Percentiles rank a stretch among this genome's conserved stretches.
phyloP scores from a whole-genome alignment of 2,329 filamentous ascomycete genomes.

The Cercospora sp. region DNA sequence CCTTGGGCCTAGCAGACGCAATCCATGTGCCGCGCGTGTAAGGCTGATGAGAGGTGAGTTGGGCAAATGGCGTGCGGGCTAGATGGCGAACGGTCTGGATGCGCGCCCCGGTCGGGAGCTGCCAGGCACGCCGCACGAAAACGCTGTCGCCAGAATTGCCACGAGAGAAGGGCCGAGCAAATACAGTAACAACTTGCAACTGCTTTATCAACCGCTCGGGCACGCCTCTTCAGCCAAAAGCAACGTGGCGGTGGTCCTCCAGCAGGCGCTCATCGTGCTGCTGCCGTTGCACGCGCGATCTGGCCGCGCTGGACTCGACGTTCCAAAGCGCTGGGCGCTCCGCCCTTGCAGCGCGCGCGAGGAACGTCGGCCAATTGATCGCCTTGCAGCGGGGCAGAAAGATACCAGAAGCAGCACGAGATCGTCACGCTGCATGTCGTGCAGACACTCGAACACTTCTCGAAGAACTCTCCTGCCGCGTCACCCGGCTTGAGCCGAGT shows the following conservation, averaged over 20 bases:
- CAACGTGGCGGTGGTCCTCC: not conserved
- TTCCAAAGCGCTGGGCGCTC: not conserved
- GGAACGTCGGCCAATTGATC: not conserved
- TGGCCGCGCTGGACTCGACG: not conserved
- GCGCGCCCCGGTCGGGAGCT: not conserved
- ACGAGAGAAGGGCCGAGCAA: not conserved
- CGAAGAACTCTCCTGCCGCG: slow-evolving; percentile 5
- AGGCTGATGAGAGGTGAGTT: not conserved
- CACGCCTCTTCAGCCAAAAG: not conserved
- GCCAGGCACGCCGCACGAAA: not conserved
- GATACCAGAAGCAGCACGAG: not conserved
- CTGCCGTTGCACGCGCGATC: not conserved
- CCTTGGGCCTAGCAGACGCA: not conserved
- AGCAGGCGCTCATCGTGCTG: not conserved
- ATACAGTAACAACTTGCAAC: not conserved
- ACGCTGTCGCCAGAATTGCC: not conserved
- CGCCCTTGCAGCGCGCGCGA: not conserved
- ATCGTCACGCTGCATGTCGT: slow-evolving; percentile 1
- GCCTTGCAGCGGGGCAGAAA: not conserved
- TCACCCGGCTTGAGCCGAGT: slow-evolving; percentile 5
- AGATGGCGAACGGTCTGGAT: not conserved
- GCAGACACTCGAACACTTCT: not conserved
- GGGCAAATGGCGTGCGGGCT: not conserved
- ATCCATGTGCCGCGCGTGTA: not conserved
- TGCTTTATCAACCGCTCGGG: not conserved